These are phyloP conservation scores for Phlebiopsis flavidoalba DNA, from an alignment of 768 basidiomycete genomes.

Conservation along the genomic window DNA sequence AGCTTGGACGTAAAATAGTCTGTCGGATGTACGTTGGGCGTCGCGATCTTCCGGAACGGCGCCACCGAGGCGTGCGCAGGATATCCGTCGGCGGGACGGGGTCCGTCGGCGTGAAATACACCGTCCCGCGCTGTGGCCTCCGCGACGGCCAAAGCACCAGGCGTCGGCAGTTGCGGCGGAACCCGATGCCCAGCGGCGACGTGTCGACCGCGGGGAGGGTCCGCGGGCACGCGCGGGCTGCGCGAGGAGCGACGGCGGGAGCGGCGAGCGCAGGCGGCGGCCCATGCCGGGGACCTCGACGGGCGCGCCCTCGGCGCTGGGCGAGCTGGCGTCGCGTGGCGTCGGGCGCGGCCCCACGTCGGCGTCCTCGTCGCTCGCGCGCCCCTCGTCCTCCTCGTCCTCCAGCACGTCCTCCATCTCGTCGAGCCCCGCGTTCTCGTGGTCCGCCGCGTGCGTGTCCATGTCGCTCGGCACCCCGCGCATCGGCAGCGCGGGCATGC, in stretches of 20 bases:
- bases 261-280: slow-evolving; percentile 5
- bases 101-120: slow-evolving; percentile 17
- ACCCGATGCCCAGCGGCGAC: slow-evolving; percentile 7
- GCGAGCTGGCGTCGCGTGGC: slow-evolving; percentile 18
- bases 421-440: slow-evolving; percentile 24
- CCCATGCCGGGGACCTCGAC: slow-evolving; percentile 17
- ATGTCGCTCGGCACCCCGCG: slow-evolving; percentile 34
- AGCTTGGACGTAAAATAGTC: slow-evolving; percentile 28
- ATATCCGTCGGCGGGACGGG: neutral
- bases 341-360: slow-evolving; percentile 1
- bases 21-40: neutral
- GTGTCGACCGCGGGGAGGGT: slow-evolving; percentile 17
- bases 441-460: slow-evolving; percentile 21
- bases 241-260: slow-evolving; percentile 11
- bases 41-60: slow-evolving; percentile 5
- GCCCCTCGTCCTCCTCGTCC: slow-evolving; percentile 23
- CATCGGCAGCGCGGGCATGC: slow-evolving; percentile 51
- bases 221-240: slow-evolving; percentile 3
- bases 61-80: slow-evolving; percentile 14
- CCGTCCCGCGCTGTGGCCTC: slow-evolving; percentile 8
- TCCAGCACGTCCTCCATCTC: slow-evolving; percentile 31
- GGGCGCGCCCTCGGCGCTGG: neutral
- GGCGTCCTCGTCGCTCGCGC: slow-evolving; percentile 32
- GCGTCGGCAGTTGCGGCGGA: neutral
- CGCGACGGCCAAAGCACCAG: neutral